Base-by-base conservation (phyloP, 495 filamentous ascomycete genomes). In the Elasticomyces elasticus region DNA sequence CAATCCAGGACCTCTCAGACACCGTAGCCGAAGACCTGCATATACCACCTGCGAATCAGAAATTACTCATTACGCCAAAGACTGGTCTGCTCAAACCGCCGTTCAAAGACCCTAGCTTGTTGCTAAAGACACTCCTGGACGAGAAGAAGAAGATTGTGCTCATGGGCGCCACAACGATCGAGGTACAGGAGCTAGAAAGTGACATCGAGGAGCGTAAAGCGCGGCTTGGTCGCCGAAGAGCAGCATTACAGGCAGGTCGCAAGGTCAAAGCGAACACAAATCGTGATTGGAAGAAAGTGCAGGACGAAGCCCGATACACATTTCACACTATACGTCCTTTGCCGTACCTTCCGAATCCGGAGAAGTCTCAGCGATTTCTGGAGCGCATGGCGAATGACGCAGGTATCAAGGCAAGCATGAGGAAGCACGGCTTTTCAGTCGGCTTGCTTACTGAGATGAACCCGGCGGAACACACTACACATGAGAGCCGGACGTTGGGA, bases 361-460 rank as follows among this genome's bases (percentile, higher is more conserved):
- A 77, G 9, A 78, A 78, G 48, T 82, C 79, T 11, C 76, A 80
- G 1, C 63, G 72, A n/a, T 92, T 89, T 68, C 81, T 98, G 27
- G 72, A 84, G 60, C 80, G 86, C 0, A 76, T 98, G 5, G 78
- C 79, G 58, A 75, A 79, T 52, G 92, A 98, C 73, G 81, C 88
- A 0, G 92, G 92, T 35, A 92, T 98, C 70, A 79, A 79, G 53
- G 70, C 81, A 23, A 76, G 81, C 15, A 98, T 98, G 92, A 69
- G 75, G 10, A 79, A 79, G 52, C 89, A 95, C 72, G 78, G 80
- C 41, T 95, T 92, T 74, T 79, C 77, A 43, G 92, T 98, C n/a
- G 82, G 81, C 0, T 67, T 96, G 17, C 74, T 98, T 2, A 94
- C 89, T 4, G 92, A 98, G 69, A 97, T 98, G 91, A 83, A 97